Conservation (phyloP, 163 green algal species). For the Scenedesmus sp. region DNA sequence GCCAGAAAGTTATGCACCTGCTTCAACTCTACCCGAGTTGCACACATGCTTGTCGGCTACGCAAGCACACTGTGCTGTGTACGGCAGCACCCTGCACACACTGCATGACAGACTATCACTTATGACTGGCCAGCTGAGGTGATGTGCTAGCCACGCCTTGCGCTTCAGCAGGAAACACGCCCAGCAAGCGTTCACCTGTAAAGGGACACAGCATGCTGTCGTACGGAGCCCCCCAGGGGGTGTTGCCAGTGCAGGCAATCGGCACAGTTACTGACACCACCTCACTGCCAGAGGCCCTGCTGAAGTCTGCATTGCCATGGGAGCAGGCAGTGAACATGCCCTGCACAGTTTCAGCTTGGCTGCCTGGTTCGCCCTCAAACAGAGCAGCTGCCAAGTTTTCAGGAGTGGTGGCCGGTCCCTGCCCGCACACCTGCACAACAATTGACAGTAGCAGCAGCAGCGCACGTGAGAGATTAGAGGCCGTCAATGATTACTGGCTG, state of each 20-base stretch:
- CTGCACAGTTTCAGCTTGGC: conserved; percentile 49
- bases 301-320: conserved; percentile 47
- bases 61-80: neutral
- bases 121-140: no score
- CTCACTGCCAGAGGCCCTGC: neutral
- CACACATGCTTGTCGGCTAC: neutral
- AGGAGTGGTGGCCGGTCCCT: conserved; percentile 34
- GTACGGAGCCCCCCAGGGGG: conserved; percentile 3
- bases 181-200: conserved; percentile 15
- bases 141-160: neutral
- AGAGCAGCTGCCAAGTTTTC: conserved; percentile 46
- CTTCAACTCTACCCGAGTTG: neutral
- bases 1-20: no score
- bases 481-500: neutral
- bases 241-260: conserved; percentile 48
- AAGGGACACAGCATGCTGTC: conserved; percentile 49
- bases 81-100: neutral
- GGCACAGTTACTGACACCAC: conserved; percentile 52
- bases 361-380: conserved; percentile 12
- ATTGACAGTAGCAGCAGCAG: neutral
- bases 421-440: conserved; percentile 31
- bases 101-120: neutral
- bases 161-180: neutral
- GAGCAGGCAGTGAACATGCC: conserved; percentile 55
- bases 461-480: neutral